phyloP scores from a whole-genome alignment of 208 protist genomes.

The Trypanosoma congolense region DNA sequence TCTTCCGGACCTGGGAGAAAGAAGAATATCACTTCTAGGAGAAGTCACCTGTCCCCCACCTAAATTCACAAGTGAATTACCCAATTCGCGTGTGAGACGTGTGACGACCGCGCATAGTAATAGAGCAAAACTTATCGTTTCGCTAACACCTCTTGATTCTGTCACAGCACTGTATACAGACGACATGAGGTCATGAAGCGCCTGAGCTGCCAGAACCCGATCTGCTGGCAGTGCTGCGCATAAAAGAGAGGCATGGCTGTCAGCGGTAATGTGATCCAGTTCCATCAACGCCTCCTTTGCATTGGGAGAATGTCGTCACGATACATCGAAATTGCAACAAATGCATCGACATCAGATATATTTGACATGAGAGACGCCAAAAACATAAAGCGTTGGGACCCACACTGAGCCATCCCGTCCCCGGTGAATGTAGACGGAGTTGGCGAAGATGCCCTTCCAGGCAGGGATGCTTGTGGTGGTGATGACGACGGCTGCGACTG shows the following conservation, averaged over 20 bases:
- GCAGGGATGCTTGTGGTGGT: no score
- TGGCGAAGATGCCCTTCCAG: no score
- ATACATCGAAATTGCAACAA: constrained; percentile 33
- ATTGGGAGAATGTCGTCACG: constrained; percentile 23
- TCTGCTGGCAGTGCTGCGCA: constrained; percentile 29
- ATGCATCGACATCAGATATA: constrained; percentile 43
- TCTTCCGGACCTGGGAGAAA: no score
- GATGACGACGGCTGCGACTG: no score
- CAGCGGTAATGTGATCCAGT: constrained; percentile 19
- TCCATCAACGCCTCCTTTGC: constrained; percentile 1
- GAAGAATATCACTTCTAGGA: no score
- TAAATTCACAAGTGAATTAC: background rate
- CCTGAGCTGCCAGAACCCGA: constrained; percentile 7
- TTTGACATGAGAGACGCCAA: constrained; percentile 35
- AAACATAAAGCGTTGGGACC: constrained; percentile 29
- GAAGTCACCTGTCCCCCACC: background rate
- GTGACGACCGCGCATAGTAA: constrained; percentile 22
- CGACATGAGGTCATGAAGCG: constrained; percentile 28
- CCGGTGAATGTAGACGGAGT: no score
- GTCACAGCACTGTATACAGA: constrained; percentile 24
- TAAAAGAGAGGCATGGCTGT: constrained; percentile 28
- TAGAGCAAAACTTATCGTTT: constrained; percentile 20
- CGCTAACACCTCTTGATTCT: background rate
- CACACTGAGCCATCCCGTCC: background rate
- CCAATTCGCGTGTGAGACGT: constrained; percentile 13